Conservation (phyloP, 106 monocot species). For the Platanthera guangdongensis region DNA sequence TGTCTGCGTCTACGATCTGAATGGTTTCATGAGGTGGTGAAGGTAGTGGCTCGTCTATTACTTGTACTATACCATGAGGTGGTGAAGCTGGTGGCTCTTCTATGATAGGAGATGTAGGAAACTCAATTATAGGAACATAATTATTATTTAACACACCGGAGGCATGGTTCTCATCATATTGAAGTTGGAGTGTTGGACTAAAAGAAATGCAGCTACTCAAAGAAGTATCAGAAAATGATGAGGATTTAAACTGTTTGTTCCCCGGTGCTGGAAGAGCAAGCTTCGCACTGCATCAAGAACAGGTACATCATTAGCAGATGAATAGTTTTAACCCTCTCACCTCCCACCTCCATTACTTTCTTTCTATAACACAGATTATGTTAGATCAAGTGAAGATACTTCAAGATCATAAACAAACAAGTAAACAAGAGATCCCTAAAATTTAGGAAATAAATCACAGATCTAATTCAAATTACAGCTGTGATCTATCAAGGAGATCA, state of each 20-base stretch:
- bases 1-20: background rate
- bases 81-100: background rate
- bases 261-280: conserved; percentile 15
- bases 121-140: conserved; percentile 9
- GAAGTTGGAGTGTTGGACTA: background rate
- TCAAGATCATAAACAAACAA: background rate
- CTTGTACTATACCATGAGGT: background rate
- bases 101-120: conserved; percentile 5
- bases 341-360: background rate
- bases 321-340: background rate
- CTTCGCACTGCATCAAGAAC: conserved; percentile 12
- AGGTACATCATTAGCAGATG: conserved; percentile 2
- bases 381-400: background rate
- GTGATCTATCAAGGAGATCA: background rate
- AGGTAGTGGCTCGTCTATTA: no score
- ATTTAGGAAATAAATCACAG: background rate
- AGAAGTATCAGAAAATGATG: conserved; percentile 1
- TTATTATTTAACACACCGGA: background rate
- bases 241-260: conserved; percentile 3
- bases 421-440: background rate
- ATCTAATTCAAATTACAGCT: background rate
- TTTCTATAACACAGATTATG: background rate
- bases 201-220: background rate
- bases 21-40: background rate
- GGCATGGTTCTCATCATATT: background rate